These are phyloP conservation scores for Vitis hybrid DNA, from an alignment of 177 flowering plant species.

Conservation along the genomic window DNA sequence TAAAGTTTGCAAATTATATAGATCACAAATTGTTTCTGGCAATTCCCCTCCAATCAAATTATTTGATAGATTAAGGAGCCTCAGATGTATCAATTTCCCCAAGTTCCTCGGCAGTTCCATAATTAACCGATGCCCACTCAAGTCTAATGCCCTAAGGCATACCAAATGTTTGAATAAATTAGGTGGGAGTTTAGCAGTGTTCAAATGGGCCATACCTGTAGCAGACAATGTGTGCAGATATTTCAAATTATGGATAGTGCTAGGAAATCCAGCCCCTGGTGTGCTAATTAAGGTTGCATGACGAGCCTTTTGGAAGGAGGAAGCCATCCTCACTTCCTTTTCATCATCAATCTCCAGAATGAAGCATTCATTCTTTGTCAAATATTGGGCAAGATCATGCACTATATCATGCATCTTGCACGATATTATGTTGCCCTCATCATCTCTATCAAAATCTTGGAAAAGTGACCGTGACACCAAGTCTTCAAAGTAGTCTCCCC, in stretches of 20 bases:
- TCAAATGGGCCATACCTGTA: no score
- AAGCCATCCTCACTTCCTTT: background rate
- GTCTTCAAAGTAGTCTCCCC: conserved; percentile 13
- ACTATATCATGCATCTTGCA: conserved; percentile 31
- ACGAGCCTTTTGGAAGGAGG: background rate
- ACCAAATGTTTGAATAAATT: background rate
- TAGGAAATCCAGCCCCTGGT: background rate
- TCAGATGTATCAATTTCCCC: conserved; percentile 3
- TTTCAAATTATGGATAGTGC: background rate
- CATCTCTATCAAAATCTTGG: background rate
- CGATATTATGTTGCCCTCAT: background rate
- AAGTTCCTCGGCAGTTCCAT: background rate
- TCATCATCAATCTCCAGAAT: background rate
- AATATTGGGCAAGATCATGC: conserved; percentile 15
- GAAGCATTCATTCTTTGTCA: conserved; percentile 4
- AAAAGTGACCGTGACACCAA: conserved; percentile 29
- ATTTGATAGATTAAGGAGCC: background rate
- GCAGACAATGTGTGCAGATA: conserved; percentile 1
- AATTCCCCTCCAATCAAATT: no score
- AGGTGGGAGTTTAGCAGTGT: no score
- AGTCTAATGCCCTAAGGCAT: conserved; percentile 10
- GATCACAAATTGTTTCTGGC: background rate
- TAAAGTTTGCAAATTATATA: conserved; percentile 15
- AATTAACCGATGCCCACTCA: no score
- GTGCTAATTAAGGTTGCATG: background rate